Evolutionary conservation across 148 eudicot species (phyloP).

Genomic region (Chenopodium formosanum): DNA sequence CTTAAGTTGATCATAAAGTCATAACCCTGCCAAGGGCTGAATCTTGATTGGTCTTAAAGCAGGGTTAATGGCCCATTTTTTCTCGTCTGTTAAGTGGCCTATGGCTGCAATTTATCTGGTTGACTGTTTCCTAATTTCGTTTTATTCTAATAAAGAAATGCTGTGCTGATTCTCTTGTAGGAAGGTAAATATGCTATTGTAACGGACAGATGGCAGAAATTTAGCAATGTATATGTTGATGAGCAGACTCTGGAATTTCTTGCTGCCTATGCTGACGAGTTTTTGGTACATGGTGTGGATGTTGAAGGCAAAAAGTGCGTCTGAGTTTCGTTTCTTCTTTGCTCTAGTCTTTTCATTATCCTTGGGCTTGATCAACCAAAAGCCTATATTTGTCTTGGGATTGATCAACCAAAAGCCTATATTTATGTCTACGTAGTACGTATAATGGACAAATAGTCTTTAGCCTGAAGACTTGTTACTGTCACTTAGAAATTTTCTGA

Average conservation of each 20-base stretch:
- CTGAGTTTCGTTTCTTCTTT: conserved; percentile 9
- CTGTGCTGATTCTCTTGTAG: conserved; percentile 39
- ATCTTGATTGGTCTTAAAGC: background rate
- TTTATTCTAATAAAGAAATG: background rate
- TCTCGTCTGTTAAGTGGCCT: background rate
- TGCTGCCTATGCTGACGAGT: conserved; percentile 85
- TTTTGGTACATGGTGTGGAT: conserved; percentile 98
- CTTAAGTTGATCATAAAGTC: background rate
- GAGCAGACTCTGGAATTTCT: conserved; percentile 66
- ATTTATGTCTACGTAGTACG: background rate
- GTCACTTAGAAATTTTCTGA: background rate
- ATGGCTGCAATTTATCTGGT: background rate
- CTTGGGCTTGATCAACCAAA: background rate
- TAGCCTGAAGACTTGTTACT: background rate
- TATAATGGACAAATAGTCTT: background rate
- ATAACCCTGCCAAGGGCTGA: background rate
- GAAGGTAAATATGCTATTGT: conserved; percentile 85
- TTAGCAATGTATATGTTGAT: conserved; percentile 75
- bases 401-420: background rate
- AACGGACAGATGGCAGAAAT: conserved; percentile 99
- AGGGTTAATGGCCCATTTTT: background rate
- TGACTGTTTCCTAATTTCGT: background rate
- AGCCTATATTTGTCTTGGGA: background rate
- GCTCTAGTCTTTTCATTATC: background rate
- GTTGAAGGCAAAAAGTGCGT: conserved; percentile 98